Conservation (phyloP, 1,284 basidiomycete species). For the Vanrija pseudolonga region DNA sequence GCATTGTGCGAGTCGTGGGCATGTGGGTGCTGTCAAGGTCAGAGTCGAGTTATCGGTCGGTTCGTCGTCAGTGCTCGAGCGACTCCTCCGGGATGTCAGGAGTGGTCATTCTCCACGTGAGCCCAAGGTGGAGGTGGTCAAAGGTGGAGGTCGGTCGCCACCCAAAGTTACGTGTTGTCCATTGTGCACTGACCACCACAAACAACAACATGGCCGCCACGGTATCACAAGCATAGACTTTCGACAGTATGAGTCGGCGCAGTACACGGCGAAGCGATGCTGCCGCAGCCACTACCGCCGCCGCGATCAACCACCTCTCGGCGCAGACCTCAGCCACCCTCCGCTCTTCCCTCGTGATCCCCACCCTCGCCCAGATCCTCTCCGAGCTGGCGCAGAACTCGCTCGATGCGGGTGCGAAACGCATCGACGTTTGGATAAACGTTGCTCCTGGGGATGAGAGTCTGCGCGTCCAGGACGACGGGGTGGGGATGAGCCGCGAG, state of each 20-base stretch:
- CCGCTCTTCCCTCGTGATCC: conserved; percentile 76
- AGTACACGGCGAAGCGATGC: too few relatives aligned
- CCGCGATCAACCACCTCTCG: conserved; percentile 6
- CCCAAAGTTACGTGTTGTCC: neutral
- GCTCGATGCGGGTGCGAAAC: conserved; percentile 49
- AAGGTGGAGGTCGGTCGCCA: conserved; percentile 11
- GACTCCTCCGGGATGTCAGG: too few relatives aligned
- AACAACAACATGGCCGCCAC: neutral
- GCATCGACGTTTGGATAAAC: conserved; percentile 45
- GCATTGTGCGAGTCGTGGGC: neutral
- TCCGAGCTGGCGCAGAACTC: conserved; percentile 82
- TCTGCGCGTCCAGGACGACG: conserved; percentile 79
- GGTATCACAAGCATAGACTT: too few relatives aligned
- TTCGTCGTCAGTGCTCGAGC: neutral
- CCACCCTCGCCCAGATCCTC: conserved; percentile 70
- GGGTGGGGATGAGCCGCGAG: conserved; percentile 63
- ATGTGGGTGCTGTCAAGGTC: neutral
- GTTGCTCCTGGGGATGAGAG: conserved; percentile 58
- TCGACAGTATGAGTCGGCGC: too few relatives aligned
- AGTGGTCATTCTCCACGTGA: neutral
- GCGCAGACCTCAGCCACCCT: conserved; percentile 41
- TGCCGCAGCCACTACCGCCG: neutral
- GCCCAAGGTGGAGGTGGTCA: neutral
- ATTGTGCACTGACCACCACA: neutral
- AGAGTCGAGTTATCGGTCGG: too few relatives aligned